Conservation (phyloP, 2,329 filamentous ascomycete species). For the Cercospora janseana region DNA sequence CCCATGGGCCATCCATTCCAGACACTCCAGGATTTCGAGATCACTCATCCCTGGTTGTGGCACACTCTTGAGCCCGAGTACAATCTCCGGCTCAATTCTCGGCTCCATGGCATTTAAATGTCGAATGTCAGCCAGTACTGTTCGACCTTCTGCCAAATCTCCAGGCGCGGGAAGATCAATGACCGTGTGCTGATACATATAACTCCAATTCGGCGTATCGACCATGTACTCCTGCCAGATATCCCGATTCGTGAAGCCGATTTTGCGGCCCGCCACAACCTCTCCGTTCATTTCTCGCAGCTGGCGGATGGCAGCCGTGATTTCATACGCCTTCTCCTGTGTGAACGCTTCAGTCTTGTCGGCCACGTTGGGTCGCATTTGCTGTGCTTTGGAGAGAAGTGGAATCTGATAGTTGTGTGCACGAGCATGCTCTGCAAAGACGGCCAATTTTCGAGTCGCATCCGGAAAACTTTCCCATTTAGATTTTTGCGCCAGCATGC, state of each 20-base stretch:
- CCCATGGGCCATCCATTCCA: conserved; percentile 26
- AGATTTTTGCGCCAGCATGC: conserved; percentile 25
- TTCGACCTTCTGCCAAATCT: conserved; percentile 21
- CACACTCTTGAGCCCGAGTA: conserved; percentile 22
- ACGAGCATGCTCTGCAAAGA: conserved; percentile 28
- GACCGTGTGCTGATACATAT: conserved; percentile 27
- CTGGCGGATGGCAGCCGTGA: conserved; percentile 26
- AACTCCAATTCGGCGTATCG: conserved; percentile 23
- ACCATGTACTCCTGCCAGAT: conserved; percentile 27
- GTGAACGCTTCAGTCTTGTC: conserved; percentile 18
- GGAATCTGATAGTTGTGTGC: conserved; percentile 28
- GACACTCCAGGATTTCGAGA: conserved; percentile 22
- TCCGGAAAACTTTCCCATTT: conserved; percentile 25
- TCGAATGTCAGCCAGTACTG: conserved; percentile 22
- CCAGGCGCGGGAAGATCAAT: conserved; percentile 21
- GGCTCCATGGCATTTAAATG: conserved; percentile 26
- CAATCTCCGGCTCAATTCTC: conserved; percentile 27
- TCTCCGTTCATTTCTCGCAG: conserved; percentile 30
- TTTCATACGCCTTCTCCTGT: conserved; percentile 26
- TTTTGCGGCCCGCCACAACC: conserved; percentile 23
- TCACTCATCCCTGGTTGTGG: conserved; percentile 21
- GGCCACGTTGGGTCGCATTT: conserved; percentile 4
- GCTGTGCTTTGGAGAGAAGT: conserved; percentile 25
- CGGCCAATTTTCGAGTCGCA: conserved; percentile 24
- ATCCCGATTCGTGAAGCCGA: conserved; percentile 26